phyloP scores from a whole-genome alignment of 2,329 filamentous ascomycete genomes.

The Lachnellula hyalina region DNA sequence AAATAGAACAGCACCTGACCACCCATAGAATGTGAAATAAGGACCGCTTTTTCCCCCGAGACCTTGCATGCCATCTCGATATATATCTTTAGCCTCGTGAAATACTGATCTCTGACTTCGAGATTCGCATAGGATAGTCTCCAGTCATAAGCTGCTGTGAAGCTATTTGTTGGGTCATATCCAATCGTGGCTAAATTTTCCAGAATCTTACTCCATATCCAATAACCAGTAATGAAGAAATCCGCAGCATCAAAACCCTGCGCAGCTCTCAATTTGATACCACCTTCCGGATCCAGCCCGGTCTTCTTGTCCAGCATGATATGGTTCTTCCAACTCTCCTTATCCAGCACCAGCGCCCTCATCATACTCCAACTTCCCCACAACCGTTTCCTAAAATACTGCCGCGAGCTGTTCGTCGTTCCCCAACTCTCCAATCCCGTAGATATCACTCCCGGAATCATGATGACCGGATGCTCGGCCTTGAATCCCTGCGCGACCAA shows the following conservation, averaged over 20 bases:
- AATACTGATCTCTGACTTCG: slow-evolving; percentile 88
- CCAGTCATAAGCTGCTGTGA: slow-evolving; percentile 80
- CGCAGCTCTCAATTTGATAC: slow-evolving; percentile 81
- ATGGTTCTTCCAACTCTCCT: slow-evolving; percentile 90
- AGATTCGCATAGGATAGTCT: slow-evolving; percentile 84
- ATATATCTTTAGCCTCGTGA: slow-evolving; percentile 81
- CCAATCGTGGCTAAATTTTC: slow-evolving; percentile 95
- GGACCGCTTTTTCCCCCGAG: slow-evolving; percentile 70
- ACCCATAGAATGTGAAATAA: slow-evolving; percentile 96
- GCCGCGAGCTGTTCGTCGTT: slow-evolving; percentile 74
- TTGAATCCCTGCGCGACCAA: slow-evolving; percentile 73
- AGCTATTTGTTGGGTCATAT: slow-evolving; percentile 79
- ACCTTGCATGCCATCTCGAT: slow-evolving; percentile 79
- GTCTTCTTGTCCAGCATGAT: slow-evolving; percentile 94
- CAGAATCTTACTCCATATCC: slow-evolving; percentile 95
- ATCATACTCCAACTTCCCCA: slow-evolving; percentile 99
- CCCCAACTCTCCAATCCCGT: slow-evolving; percentile 97
- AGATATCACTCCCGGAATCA: slow-evolving; percentile 97
- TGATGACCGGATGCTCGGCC: slow-evolving; percentile 84
- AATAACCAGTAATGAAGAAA: slow-evolving; percentile 88
- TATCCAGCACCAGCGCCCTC: slow-evolving; percentile 86
- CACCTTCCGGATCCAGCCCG: slow-evolving; percentile 78
- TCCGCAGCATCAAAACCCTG: slow-evolving; percentile 97
- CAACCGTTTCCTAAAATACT: slow-evolving; percentile 88
- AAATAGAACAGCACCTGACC: slow-evolving; percentile 89